Conservation (phyloP, 2,329 filamentous ascomycete species). For the Xylaria multiplex region DNA sequence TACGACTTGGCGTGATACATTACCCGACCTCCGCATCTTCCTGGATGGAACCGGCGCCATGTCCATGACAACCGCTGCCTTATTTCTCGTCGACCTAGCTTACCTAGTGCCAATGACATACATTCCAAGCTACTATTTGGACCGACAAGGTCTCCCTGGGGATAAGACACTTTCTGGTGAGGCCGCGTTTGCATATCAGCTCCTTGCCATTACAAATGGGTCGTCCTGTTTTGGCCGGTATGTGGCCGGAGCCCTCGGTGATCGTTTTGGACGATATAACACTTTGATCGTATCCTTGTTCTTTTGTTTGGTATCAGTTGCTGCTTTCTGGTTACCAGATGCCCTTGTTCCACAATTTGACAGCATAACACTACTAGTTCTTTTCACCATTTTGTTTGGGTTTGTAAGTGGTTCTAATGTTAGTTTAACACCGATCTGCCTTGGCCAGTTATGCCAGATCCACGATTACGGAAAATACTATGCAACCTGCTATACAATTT, state of each 20-base stretch:
- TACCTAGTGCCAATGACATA: constrained; percentile 27
- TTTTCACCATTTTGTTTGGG: constrained; percentile 23
- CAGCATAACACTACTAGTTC: constrained; percentile 16
- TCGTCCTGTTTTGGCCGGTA: constrained; percentile 28
- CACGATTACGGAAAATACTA: constrained; percentile 28
- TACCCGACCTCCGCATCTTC: constrained; percentile 28
- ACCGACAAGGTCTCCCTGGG: constrained; percentile 8
- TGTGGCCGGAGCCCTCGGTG: constrained; percentile 17
- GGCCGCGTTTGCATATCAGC: constrained; percentile 22
- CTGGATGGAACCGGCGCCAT: constrained; percentile 26
- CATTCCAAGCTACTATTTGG: constrained; percentile 26
- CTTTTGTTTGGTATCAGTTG: constrained; percentile 21
- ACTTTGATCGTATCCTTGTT: constrained; percentile 27
- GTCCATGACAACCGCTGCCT: constrained; percentile 28
- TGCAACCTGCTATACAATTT: constrained; percentile 27
- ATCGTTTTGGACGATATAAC: constrained; percentile 24
- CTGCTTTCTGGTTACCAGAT: constrained; percentile 26
- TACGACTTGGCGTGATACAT: constrained; percentile 24
- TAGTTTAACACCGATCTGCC: constrained; percentile 24
- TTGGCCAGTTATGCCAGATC: constrained; percentile 23
- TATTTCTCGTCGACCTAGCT: constrained; percentile 27
- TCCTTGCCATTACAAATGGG: constrained; percentile 25
- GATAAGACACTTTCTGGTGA: constrained; percentile 20
- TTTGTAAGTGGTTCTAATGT: constrained; percentile 28
- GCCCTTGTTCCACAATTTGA: constrained; percentile 6